Evolutionary conservation across 176 grass and related monocot species (phyloP).

Genomic region (Themeda triandra): DNA sequence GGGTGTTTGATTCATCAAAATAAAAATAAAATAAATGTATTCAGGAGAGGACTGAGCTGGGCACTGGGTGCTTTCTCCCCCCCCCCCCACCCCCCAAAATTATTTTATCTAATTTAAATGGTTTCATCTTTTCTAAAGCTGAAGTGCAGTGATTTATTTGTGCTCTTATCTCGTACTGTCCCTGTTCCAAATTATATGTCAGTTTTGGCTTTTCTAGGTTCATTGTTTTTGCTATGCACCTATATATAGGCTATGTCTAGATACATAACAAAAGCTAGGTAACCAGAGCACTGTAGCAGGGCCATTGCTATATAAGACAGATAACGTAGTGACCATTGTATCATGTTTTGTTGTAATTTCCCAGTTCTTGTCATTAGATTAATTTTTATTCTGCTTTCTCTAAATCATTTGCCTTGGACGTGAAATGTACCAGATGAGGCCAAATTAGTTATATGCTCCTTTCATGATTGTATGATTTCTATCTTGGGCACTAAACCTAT

Average conservation of each 20-base stretch:
- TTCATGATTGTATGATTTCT: neutral
- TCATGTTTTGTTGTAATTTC: neutral
- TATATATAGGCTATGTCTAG: neutral
- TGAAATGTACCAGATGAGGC: neutral
- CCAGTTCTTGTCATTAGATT: neutral
- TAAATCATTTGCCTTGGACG: neutral
- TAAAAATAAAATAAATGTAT: too few relatives aligned
- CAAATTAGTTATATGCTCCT: neutral
- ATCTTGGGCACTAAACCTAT: neutral
- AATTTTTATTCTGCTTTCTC: neutral
- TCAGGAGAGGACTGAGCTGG: too few relatives aligned
- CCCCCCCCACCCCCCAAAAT: too few relatives aligned
- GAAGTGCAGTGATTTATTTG: neutral
- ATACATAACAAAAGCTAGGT: neutral
- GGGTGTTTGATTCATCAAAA: too few relatives aligned
- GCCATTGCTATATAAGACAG: neutral
- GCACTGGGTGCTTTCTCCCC: too few relatives aligned
- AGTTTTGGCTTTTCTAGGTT: neutral
- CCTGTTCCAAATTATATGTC: neutral
- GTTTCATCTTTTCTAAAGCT: neutral
- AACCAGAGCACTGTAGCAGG: neutral
- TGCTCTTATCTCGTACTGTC: neutral
- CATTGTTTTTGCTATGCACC: neutral
- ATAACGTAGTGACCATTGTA: neutral
- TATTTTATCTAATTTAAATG: neutral